These are phyloP conservation scores for Pueraria montana DNA, from an alignment of 306 rosid genomes.

Conservation along the genomic window DNA sequence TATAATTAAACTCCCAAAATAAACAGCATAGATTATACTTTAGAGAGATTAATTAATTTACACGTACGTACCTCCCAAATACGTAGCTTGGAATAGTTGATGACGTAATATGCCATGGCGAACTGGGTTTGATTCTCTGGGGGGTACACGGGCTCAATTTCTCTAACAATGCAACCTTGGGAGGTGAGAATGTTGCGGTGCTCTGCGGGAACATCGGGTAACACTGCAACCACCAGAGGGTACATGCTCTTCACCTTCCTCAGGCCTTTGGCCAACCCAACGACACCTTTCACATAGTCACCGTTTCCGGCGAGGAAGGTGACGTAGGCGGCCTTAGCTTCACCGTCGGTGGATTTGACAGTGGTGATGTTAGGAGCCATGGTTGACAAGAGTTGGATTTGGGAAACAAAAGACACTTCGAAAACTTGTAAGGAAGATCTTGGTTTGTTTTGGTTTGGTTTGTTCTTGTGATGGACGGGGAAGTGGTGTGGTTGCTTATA, in stretches of 20 bases:
- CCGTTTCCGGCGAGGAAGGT: conserved; percentile 87
- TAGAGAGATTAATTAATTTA: no score
- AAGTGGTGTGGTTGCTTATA: conserved; percentile 48
- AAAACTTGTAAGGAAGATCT: conserved; percentile 6
- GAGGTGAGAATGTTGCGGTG: conserved; percentile 69
- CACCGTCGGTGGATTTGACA: conserved; percentile 4
- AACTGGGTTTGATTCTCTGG: conserved; percentile 80
- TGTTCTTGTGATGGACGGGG: conserved; percentile 1
- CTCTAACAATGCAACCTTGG: conserved; percentile 77
- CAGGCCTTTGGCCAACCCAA: conserved; percentile 86
- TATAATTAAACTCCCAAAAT: neutral
- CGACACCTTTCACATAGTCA: conserved; percentile 85
- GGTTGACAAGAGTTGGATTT: neutral
- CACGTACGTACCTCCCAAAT: conserved; percentile 82
- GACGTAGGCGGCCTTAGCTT: conserved; percentile 62
- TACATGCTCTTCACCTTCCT: conserved; percentile 68
- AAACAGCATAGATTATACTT: no score
- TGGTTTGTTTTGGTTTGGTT: conserved; percentile 25
- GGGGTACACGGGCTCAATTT: conserved; percentile 79
- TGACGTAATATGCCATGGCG: conserved; percentile 92
- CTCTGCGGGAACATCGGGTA: conserved; percentile 84
- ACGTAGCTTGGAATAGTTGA: conserved; percentile 92
- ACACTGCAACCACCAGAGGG: conserved; percentile 81
- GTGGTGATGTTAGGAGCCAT: conserved; percentile 67
- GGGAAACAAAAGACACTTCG: neutral